Evolutionary conservation across 2,329 filamentous ascomycete species (phyloP).

Genomic region (Alternaria atra): DNA sequence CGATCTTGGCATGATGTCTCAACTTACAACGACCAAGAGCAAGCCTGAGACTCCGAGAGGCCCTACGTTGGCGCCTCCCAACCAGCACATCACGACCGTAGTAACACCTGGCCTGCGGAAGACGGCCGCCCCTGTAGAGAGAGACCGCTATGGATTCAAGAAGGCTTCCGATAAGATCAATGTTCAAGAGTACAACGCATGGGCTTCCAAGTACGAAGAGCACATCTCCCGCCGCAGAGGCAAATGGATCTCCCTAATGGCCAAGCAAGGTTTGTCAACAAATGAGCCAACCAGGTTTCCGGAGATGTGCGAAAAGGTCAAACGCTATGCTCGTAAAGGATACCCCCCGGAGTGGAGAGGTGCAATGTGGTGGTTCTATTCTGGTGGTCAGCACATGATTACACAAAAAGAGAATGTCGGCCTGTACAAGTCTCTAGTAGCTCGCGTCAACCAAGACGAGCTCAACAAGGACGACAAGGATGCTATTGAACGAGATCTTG

Average conservation of each 20-base stretch:
- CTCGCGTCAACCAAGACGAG: conserved; percentile 68
- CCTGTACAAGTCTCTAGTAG: conserved; percentile 76
- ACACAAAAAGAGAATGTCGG: conserved; percentile 72
- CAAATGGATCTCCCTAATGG: conserved; percentile 84
- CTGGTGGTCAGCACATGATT: conserved; percentile 82
- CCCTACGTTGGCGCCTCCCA: conserved; percentile 3
- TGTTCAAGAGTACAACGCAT: conserved; percentile 79
- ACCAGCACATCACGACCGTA: conserved; percentile 9
- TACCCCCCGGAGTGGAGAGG: conserved; percentile 94
- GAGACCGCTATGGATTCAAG: conserved; percentile 91
- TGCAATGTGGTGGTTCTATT: conserved; percentile 97
- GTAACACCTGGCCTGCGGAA: conserved; percentile 27
- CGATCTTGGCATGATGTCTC: conserved; percentile 33
- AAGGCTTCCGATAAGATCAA: conserved; percentile 84
- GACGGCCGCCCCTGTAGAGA: conserved; percentile 50
- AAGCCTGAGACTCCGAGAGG: conserved; percentile 11
- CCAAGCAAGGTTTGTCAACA: conserved; percentile 77
- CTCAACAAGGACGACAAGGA: conserved; percentile 80
- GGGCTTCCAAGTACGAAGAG: conserved; percentile 77
- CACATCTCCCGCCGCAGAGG: conserved; percentile 77
- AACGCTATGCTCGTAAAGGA: conserved; percentile 89
- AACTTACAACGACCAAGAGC: conserved; percentile 17
- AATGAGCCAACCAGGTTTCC: conserved; percentile 80
- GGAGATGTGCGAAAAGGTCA: conserved; percentile 80
- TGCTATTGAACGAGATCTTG: conserved; percentile 90